Conservation (phyloP, 2,329 filamentous ascomycete species). For the Scleromitrula shiraiana region DNA sequence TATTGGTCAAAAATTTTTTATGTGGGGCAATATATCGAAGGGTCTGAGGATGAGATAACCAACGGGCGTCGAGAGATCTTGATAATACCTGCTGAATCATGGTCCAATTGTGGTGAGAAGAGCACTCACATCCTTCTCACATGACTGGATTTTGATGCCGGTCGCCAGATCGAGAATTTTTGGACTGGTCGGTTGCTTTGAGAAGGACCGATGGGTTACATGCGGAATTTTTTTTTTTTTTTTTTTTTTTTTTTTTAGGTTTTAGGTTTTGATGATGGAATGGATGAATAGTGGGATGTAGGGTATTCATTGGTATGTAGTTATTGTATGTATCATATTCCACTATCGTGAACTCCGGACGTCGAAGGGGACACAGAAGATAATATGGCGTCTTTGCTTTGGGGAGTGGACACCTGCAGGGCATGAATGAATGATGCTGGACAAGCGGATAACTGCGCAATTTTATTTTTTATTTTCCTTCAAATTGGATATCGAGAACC, state of each 20-base stretch:
- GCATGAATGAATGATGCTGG: neutral
- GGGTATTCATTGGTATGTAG: too few relatives aligned
- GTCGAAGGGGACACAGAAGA: neutral
- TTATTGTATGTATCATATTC: too few relatives aligned
- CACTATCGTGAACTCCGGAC: neutral
- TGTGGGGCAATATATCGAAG: too few relatives aligned
- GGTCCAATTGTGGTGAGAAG: constrained; percentile 20
- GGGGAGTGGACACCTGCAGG: neutral
- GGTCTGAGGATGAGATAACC: too few relatives aligned
- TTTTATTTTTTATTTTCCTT: too few relatives aligned
- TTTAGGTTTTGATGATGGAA: too few relatives aligned
- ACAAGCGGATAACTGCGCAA: constrained; percentile 1
- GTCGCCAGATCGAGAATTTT: constrained; percentile 16
- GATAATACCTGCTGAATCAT: neutral
- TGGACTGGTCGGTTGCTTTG: constrained; percentile 14
- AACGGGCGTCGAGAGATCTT: too few relatives aligned
- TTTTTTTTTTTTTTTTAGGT: too few relatives aligned
- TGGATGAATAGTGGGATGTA: too few relatives aligned
- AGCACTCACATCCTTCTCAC: constrained; percentile 26
- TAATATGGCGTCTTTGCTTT: neutral
- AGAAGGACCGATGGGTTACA: constrained; percentile 15
- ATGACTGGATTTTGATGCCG: constrained; percentile 27
- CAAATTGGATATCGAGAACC: neutral
- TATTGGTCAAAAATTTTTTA: too few relatives aligned
- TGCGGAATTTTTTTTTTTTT: constrained; percentile 6